phyloP scores from a whole-genome alignment of 305 asterid genomes.

The Euphrasia arctica region DNA sequence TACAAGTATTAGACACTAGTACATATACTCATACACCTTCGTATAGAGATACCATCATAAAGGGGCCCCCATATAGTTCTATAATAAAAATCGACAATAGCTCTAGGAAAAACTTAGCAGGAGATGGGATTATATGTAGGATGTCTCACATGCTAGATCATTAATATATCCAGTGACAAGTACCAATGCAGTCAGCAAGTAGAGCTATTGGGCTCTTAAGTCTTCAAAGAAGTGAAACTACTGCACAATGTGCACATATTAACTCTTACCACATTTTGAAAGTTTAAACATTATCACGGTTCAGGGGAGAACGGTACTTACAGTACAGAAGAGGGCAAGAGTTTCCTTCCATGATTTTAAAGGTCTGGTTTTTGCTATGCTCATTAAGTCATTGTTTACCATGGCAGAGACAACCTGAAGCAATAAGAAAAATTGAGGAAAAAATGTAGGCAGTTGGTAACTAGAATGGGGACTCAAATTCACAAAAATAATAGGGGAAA shows the following conservation, averaged over 20 bases:
- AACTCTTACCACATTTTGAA: conserved; percentile 14
- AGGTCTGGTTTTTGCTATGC: conserved; percentile 87
- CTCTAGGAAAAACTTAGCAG: conserved; percentile 12
- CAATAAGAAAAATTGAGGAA: conserved; percentile 15
- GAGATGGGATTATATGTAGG: not conserved
- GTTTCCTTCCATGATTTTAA: conserved; percentile 98
- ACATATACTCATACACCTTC: not conserved
- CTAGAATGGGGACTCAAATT: conserved; percentile 14
- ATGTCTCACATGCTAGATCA: conserved; percentile 1
- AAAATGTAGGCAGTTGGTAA: conserved; percentile 26
- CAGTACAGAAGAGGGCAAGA: conserved; percentile 91
- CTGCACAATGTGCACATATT: not conserved
- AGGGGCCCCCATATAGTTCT: not conserved
- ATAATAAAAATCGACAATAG: conserved; percentile 7
- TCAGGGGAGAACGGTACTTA: conserved; percentile 37
- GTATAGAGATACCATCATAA: not conserved
- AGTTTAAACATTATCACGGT: conserved; percentile 16
- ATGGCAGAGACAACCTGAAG: conserved; percentile 86
- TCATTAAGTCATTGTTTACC: conserved; percentile 89
- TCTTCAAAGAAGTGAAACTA: conserved; percentile 10
- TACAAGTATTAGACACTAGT: not conserved
- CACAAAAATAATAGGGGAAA: not conserved
- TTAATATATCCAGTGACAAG: not conserved
- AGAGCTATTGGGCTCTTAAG: conserved; percentile 9
- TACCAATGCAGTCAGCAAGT: conserved; percentile 9